phyloP scores from a whole-genome alignment of 2,329 filamentous ascomycete species.

The Paracamarosporium sp. region DNA sequence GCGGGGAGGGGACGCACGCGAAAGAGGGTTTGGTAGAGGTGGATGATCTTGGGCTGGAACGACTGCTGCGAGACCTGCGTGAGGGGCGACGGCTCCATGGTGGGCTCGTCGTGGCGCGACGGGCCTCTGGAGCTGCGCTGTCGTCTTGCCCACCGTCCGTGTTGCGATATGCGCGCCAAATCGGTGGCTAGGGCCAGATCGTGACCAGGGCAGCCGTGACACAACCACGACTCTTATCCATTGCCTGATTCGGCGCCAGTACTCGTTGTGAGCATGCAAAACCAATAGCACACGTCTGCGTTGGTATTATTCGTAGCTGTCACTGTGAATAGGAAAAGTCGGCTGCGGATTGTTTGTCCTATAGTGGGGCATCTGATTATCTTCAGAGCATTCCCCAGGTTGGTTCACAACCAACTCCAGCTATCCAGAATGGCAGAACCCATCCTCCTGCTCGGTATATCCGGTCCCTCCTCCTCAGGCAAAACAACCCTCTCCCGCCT shows the following conservation, averaged over 20 bases:
- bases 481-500: conserved; percentile 93
- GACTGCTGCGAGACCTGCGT: conserved; percentile 89
- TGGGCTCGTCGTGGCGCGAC: neutral
- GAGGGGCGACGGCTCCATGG: conserved; percentile 89
- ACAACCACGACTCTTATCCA: conserved; percentile 9
- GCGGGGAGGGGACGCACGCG: conserved; percentile 48
- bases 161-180: conserved; percentile 9
- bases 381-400: no score
- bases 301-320: neutral
- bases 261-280: neutral
- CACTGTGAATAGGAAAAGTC: neutral
- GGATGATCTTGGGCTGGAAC: conserved; percentile 93
- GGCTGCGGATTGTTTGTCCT: neutral
- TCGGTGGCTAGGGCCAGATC: conserved; percentile 13
- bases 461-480: conserved; percentile 88
- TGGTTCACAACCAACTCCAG: neutral
- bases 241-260: neutral
- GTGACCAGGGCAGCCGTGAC: conserved; percentile 8
- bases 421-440: neutral
- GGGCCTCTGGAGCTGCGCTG: neutral
- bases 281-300: neutral
- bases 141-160: neutral
- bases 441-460: conserved; percentile 76
- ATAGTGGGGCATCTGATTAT: neutral
- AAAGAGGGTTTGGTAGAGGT: conserved; percentile 87